phyloP scores from a whole-genome alignment of 192 early-diverging fungal species.

The Bifiguratus adelaidae region DNA sequence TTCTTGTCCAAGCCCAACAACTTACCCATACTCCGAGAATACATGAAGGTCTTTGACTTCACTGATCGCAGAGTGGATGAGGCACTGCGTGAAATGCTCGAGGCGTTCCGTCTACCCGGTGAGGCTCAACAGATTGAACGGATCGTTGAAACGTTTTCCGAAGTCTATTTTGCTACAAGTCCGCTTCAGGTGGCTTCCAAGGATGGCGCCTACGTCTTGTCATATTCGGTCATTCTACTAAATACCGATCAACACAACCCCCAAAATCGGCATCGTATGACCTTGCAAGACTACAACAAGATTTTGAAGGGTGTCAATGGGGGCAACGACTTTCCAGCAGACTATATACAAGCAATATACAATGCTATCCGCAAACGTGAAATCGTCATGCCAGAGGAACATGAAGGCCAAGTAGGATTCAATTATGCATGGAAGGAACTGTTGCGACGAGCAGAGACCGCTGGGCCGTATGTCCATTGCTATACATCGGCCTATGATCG shows the following conservation, averaged over 20 bases:
- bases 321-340: constrained; percentile 67
- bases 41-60: constrained; percentile 83
- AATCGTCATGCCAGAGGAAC: constrained; percentile 96
- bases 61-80: constrained; percentile 73
- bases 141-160: constrained; percentile 86
- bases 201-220: constrained; percentile 78
- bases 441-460: constrained; percentile 36
- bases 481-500: constrained; percentile 58
- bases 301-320: constrained; percentile 87
- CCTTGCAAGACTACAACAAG: constrained; percentile 75
- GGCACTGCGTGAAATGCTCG: constrained; percentile 83
- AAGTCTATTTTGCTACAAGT: constrained; percentile 59
- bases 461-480: constrained; percentile 45
- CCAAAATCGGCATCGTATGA: constrained; percentile 83
- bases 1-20: constrained; percentile 82
- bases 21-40: constrained; percentile 73
- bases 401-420: constrained; percentile 89
- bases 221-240: constrained; percentile 93
- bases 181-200: constrained; percentile 60
- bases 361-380: constrained; percentile 82
- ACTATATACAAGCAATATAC: constrained; percentile 76
- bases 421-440: constrained; percentile 89
- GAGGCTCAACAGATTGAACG: constrained; percentile 98
- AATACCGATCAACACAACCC: constrained; percentile 98
- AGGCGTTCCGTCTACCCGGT: constrained; percentile 91